phyloP scores from a whole-genome alignment of 2,329 filamentous ascomycete species.

The Epichloe uncinata region DNA sequence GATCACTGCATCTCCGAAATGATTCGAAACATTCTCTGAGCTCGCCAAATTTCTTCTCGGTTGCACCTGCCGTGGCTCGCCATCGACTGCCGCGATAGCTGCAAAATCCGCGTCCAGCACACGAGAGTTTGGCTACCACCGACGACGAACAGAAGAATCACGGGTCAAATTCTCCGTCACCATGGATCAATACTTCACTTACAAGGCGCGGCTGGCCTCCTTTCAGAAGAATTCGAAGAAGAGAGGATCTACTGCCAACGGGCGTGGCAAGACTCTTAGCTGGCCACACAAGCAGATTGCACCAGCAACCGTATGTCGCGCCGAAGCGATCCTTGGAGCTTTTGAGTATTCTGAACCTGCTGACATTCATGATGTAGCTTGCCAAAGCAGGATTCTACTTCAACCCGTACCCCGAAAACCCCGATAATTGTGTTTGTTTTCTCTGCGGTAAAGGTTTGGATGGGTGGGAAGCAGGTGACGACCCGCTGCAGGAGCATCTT shows the following conservation, averaged over 20 bases:
- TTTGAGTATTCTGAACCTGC: not conserved
- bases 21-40: not conserved
- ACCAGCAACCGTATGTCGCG: conserved; percentile 16
- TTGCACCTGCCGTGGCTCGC: not conserved
- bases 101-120: not conserved
- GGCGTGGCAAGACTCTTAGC: conserved; percentile 38
- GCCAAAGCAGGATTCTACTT: conserved; percentile 89
- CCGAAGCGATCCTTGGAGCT: not conserved
- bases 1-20: not conserved
- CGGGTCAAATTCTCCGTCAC: conserved; percentile 3
- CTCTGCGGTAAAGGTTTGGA: conserved; percentile 73
- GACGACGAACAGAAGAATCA: not conserved
- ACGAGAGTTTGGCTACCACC: not conserved
- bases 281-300: conserved; percentile 58
- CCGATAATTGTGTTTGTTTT: conserved; percentile 86
- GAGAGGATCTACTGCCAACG: conserved; percentile 51
- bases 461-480: conserved; percentile 82
- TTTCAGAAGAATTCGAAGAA: conserved; percentile 60
- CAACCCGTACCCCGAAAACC: conserved; percentile 57
- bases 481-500: conserved; percentile 73
- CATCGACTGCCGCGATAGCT: not conserved
- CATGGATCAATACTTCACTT: conserved; percentile 40
- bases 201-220: conserved; percentile 65
- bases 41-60: not conserved
- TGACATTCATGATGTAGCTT: conserved; percentile 42